Evolutionary conservation across 306 rosid species (phyloP).

Genomic region (Lagenaria siceraria): DNA sequence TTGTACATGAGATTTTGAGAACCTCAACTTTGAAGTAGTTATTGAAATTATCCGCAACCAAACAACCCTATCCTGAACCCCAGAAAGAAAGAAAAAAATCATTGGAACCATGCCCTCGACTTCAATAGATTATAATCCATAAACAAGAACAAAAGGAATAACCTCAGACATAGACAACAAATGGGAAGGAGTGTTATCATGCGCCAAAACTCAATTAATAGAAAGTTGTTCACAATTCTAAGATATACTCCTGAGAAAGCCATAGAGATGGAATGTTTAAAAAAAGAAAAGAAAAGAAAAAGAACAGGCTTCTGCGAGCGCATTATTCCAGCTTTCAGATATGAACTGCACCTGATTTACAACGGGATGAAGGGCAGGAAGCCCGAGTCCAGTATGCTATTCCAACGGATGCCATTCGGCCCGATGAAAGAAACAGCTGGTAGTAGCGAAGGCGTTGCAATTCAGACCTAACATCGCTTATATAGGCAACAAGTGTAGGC

Average conservation of each 20-base stretch:
- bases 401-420: constrained; percentile 95
- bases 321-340: constrained; percentile 1
- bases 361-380: constrained; percentile 35
- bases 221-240: not conserved
- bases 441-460: constrained; percentile 31
- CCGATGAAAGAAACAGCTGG: constrained; percentile 49
- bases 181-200: not conserved
- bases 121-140: constrained; percentile 5
- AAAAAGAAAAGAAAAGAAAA: too few relatives aligned
- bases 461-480: constrained; percentile 58
- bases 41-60: constrained; percentile 23
- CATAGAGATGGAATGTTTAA: not conserved
- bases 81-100: not conserved
- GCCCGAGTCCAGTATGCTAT: constrained; percentile 52
- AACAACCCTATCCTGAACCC: constrained; percentile 10
- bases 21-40: constrained; percentile 20
- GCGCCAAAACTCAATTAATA: not conserved
- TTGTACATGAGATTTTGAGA: constrained; percentile 31
- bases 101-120: constrained; percentile 15
- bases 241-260: not conserved
- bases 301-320: not conserved
- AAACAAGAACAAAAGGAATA: not conserved
- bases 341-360: constrained; percentile 4
- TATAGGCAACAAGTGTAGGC: constrained; percentile 37
- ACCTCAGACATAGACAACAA: not conserved